Evolutionary conservation across 2,329 filamentous ascomycete species (phyloP), one percentile per base, ranked within the genome.

Genomic region (Paecilomyces niveus): DNA sequence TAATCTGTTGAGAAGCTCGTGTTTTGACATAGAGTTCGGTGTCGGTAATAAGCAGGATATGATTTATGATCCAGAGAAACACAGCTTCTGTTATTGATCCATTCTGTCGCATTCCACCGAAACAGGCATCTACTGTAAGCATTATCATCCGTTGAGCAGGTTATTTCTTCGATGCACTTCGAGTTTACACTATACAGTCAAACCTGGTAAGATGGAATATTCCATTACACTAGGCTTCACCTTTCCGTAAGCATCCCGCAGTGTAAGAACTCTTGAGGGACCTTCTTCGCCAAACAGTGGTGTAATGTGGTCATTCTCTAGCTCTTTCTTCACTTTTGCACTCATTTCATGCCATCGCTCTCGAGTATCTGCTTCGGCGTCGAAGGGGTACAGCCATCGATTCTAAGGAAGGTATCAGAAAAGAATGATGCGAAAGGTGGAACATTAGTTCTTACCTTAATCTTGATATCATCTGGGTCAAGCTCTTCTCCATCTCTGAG

Each of bases 351-450:
- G 63, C 78, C 78, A 80, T 29, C 73, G 70, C 55, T 73, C 69
- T 7, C 70, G 13, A 3, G 78, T 75, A 56, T 80, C 78, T 3
- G 70, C 71, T 65, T 81, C 77, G 6, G 77, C 76, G 61, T 80
- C 78, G 55, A 75, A 80, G 1, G 75, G 72, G 60, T 81, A 80
- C 21, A 81, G 60, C 69, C 77, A 79, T 33, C 76, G 67, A 59
- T 81, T 81, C 63, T 78, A 64, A 58, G 24, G 33, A 4, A 39
- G 11, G 29, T 51, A 21, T 21, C 21, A 60, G 54, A 13, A 59
- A 32, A 53, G 32, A 21, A 39, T n/a, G 10, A 6, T 22, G 24
- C 59, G 21, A 50, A 9, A 21, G 29, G 26, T 11, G 18, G 11
- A 5, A 2, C 11, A 26, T 49, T 21, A 15, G 35, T 35, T 21